Conservation (phyloP, 768 basidiomycete genomes). For the Boletus vermiculosoides region DNA sequence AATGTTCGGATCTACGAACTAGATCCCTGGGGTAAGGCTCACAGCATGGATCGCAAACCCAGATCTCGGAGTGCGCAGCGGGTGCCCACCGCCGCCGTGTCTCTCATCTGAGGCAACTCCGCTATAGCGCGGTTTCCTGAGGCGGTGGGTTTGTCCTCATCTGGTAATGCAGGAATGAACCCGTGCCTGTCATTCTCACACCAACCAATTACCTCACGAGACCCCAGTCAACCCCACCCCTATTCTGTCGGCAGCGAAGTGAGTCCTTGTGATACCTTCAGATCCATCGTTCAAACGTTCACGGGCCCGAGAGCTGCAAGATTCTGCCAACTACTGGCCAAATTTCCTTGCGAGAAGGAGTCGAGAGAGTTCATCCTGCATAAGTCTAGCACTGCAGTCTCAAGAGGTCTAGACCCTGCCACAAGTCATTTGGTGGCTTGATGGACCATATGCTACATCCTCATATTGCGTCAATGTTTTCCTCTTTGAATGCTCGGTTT, state of each 20-base stretch:
- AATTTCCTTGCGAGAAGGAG: background rate
- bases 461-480: conserved; percentile 7
- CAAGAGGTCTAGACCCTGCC: conserved; percentile 13
- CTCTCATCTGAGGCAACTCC: conserved; percentile 14
- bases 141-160: conserved; percentile 14
- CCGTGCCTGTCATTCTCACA: conserved; percentile 16
- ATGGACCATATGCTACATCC: conserved; percentile 11
- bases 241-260: conserved; percentile 10
- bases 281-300: conserved; percentile 10
- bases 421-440: conserved; percentile 32
- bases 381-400: background rate
- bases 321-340: background rate
- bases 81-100: conserved; percentile 10
- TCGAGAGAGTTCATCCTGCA: background rate
- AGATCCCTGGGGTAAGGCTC: conserved; percentile 14
- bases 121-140: conserved; percentile 10
- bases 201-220: background rate
- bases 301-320: conserved; percentile 17
- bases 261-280: conserved; percentile 2
- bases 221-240: background rate
- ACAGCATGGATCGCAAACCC: conserved; percentile 8
- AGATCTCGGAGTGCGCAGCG: conserved; percentile 20
- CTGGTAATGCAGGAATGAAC: conserved; percentile 7
- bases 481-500: background rate
- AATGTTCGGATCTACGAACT: conserved; percentile 20